These are phyloP conservation scores for Zoysia pacifica DNA, from an alignment of 176 grass and related monocot genomes.

Conservation along the genomic window DNA sequence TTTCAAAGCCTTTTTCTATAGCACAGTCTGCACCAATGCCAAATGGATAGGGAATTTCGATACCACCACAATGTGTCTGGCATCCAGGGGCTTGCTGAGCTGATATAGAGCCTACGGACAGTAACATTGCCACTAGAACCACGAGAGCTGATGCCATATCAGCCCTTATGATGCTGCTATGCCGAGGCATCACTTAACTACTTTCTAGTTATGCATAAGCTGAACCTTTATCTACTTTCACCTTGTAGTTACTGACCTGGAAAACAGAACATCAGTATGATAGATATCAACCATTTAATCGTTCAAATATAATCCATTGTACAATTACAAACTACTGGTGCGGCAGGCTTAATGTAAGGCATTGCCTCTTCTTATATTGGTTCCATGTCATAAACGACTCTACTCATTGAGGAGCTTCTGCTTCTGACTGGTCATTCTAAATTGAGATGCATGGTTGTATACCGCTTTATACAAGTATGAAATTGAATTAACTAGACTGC, in stretches of 20 bases:
- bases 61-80: slow-evolving; percentile 13
- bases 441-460: neutral
- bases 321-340: neutral
- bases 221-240: neutral
- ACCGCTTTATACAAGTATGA: neutral
- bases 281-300: neutral
- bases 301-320: neutral
- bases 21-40: slow-evolving; percentile 10
- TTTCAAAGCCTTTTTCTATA: neutral
- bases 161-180: neutral
- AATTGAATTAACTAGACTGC: neutral
- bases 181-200: neutral
- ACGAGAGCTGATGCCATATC: neutral
- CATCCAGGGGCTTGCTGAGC: neutral
- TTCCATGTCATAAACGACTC: neutral
- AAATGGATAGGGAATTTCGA: slow-evolving; percentile 34
- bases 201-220: neutral
- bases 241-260: neutral
- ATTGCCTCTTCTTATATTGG: neutral
- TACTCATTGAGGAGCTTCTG: neutral
- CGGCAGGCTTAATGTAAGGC: neutral
- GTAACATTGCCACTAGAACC: neutral
- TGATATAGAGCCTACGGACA: slow-evolving; percentile 2
- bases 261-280: neutral
- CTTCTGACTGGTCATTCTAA: neutral